Conservation (phyloP, 2,329 filamentous ascomycete species). For the Fusarium tupiense region DNA sequence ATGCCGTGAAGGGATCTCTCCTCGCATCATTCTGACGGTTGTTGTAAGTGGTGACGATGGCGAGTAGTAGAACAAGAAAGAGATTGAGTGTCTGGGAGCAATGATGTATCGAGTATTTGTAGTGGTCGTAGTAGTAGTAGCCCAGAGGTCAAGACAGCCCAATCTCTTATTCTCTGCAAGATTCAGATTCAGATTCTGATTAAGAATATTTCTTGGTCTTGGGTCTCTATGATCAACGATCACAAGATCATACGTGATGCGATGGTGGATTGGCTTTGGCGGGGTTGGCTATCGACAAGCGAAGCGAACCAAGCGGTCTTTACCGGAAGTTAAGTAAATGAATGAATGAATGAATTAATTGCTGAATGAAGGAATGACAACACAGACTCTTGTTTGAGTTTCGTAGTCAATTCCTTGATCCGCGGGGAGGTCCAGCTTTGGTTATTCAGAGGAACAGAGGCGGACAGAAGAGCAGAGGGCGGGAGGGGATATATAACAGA, state of each 20-base stretch:
- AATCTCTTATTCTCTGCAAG: not conserved
- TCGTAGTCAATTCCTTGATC: constrained; percentile 23
- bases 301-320: constrained; percentile 7
- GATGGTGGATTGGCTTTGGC: constrained; percentile 23
- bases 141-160: not conserved
- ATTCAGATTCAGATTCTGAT: constrained; percentile 1
- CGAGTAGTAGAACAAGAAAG: not conserved
- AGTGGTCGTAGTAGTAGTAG: not conserved
- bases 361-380: not conserved
- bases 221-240: constrained; percentile 7
- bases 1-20: constrained; percentile 47
- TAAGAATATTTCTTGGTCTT: not conserved
- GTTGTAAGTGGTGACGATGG: not conserved
- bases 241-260: constrained; percentile 1
- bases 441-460: not conserved
- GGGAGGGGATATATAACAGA: not conserved
- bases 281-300: constrained; percentile 25
- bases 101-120: constrained; percentile 8
- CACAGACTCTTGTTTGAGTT: constrained; percentile 19
- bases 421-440: not conserved
- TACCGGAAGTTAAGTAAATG: not conserved
- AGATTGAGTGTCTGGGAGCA: not conserved
- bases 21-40: constrained; percentile 46
- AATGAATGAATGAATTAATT: not conserved
- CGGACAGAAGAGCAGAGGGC: not conserved